Evolutionary conservation across 768 basidiomycete species (phyloP).

Genomic region (Leccinum broughii): DNA sequence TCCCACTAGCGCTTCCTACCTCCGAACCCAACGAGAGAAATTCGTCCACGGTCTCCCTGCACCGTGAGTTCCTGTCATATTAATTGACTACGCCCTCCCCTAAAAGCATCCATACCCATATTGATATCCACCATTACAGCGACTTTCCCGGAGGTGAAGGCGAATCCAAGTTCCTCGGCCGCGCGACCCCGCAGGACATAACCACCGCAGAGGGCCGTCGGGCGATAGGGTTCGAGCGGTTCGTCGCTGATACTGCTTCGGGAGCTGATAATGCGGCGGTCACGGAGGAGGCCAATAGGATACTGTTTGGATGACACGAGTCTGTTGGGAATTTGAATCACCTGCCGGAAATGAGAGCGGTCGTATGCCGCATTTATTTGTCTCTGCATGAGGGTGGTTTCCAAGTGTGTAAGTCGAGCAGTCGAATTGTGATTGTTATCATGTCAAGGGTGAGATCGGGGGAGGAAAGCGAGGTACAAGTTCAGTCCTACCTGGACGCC

Average conservation of each 20-base stretch:
- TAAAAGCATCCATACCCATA: not conserved
- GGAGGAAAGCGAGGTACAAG: not conserved
- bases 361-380: not conserved
- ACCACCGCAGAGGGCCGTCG: constrained; percentile 37
- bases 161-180: constrained; percentile 44
- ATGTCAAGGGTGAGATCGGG: not conserved
- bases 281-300: constrained; percentile 31
- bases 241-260: constrained; percentile 15
- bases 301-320: constrained; percentile 24
- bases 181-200: constrained; percentile 37
- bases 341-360: not conserved
- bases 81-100: not conserved
- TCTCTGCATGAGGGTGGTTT: not conserved
- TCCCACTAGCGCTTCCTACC: constrained; percentile 44
- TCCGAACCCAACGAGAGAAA: constrained; percentile 48
- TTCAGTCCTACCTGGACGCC: not conserved
- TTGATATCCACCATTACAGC: constrained; percentile 24
- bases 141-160: constrained; percentile 57
- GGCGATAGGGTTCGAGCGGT: constrained; percentile 46
- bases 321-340: not conserved
- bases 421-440: not conserved
- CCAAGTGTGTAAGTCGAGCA: not conserved
- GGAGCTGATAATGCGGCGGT: constrained; percentile 18
- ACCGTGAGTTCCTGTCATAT: constrained; percentile 38
- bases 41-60: constrained; percentile 50